Base-by-base conservation (phyloP, 345 rosid genomes). In the Mangifera indica region DNA sequence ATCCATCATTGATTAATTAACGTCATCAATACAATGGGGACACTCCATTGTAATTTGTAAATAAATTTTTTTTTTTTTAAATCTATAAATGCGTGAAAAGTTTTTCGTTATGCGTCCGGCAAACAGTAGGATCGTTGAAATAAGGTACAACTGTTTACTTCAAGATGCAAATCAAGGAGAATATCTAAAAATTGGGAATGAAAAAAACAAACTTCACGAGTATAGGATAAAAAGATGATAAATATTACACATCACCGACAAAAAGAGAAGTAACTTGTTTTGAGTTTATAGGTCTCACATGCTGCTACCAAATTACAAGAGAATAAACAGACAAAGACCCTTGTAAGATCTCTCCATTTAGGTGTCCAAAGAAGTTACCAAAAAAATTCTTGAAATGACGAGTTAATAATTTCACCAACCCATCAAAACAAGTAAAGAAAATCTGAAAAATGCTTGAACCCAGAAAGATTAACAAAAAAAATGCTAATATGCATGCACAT, bases 401-500 rank as follows among this genome's bases (percentile, higher is more conserved):
- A 32, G 21, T 32, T 32, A 53, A 52, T 22, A 0, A 51, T 37
- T 34, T 34, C 37, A 61, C 21, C 25, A 67, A 53, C 6, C 1
- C 20, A 53, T 37, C 42, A 7, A 37, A 37, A 37, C 49, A 40
- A 32, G 63, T 10, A 13, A 69, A n/a, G n/a, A n/a, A 25, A 74
- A 51, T 67, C 54, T 55, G 73, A 57, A 61, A 49, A 66, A 70
- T 61, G 45, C 34, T 63, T 18, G 24, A 48, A 45, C 52, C 22
- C 48, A 60, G 77, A 64, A 67, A 48, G 56, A 64, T 42, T 20
- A 75, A 66, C 45, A 69, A 65, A 65, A 58, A 22, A 63, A 71
- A 29, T 67, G 49, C 66, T 49, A 12, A 60, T 73, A 63, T 77
- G 82, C 82, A 82, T 80, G 84, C 74, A 72, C 34, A 65, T 10